Conservation (phyloP, 805 yeast species). For the Starmerella sirachaensis region DNA sequence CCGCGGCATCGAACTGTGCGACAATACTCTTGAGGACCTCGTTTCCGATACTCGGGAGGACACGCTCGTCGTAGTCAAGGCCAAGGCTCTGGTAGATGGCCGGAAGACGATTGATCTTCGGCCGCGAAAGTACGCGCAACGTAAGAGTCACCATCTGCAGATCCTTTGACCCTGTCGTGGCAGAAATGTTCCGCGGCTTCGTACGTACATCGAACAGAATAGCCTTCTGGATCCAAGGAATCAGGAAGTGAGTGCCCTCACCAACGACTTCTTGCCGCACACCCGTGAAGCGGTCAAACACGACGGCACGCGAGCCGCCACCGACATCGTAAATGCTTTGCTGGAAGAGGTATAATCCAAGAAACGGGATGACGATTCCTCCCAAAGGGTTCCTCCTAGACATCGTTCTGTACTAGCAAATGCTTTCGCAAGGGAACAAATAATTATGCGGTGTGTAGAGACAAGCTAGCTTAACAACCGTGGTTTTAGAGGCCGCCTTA, state of each 20-base stretch:
- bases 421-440: too few species aligned
- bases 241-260: constrained; percentile 89
- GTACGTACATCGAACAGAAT: constrained; percentile 85
- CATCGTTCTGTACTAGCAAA: too few species aligned
- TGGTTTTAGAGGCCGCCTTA: too few species aligned
- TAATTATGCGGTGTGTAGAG: too few species aligned
- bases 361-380: constrained; percentile 28
- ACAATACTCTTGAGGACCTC: constrained; percentile 83
- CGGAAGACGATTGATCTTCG: constrained; percentile 75
- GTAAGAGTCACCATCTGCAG: constrained; percentile 91
- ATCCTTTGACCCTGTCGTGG: constrained; percentile 95
- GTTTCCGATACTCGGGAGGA: constrained; percentile 82
- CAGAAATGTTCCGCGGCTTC: constrained; percentile 81
- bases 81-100: constrained; percentile 83
- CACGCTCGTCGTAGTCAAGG: constrained; percentile 88
- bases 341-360: constrained; percentile 46
- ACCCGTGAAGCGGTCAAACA: constrained; percentile 84
- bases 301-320: constrained; percentile 93
- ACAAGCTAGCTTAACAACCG: too few species aligned
- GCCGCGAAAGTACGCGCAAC: constrained; percentile 84
- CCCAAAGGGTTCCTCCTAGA: constrained; percentile 18
- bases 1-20: constrained; percentile 93
- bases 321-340: constrained; percentile 85
- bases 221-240: constrained; percentile 95
- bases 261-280: constrained; percentile 81